Base-by-base conservation (phyloP, 1,284 basidiomycete species). In the Xanthoconium separans region DNA sequence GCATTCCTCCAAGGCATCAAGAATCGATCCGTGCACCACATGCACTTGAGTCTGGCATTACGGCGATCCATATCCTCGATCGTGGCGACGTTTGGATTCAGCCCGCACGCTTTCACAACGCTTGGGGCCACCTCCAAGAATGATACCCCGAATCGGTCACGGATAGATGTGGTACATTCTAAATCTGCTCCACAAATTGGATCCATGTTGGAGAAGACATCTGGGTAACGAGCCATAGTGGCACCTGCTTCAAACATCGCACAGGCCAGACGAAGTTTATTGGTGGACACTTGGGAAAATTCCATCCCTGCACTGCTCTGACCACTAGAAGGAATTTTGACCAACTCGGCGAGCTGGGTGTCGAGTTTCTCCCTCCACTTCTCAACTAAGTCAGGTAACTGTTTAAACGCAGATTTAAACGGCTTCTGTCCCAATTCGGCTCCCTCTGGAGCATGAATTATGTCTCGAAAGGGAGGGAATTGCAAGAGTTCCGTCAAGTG, bases 321-420 rank as follows among this genome's bases (percentile, higher is more conserved):
- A 24, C 6, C 24, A 24, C 24, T 24, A 24, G 24, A 24, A 24
- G 56, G 57, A 29, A 50, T n/a, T n/a, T n/a, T n/a, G 47, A 60
- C 30, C 37, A 58, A 29, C n/a, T 50, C 43, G 3, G 49, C 53
- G 12, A 62, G 31, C 27, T 54, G 31, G 18, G 20, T 33, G 16
- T 54, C 53, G 1, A 62, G 16, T 10, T 47, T 5, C 29, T 61
- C 37, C 18, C n/a, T 39, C 37, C 37, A 39, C 18, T 20, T n/a
- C 6, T 39, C 18, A 8, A 39, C 37, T 4, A 18, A 20, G 8
- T 4, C 18, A 39, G n/a, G 37, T 9, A 39, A 12, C 18, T 39
- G 41, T 31, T 27, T 34, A 30, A 61, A 57, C 2, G 62, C 60
- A n/a, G 57, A 44, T 22, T 44, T 33, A 39, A 64, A 61, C 9